A percentile compares a stretch with the other conserved stretches of the same genome.
These are phyloP conservation scores for Chenopodium formosanum DNA, from an alignment of 148 eudicot species.

Conservation along the genomic window DNA sequence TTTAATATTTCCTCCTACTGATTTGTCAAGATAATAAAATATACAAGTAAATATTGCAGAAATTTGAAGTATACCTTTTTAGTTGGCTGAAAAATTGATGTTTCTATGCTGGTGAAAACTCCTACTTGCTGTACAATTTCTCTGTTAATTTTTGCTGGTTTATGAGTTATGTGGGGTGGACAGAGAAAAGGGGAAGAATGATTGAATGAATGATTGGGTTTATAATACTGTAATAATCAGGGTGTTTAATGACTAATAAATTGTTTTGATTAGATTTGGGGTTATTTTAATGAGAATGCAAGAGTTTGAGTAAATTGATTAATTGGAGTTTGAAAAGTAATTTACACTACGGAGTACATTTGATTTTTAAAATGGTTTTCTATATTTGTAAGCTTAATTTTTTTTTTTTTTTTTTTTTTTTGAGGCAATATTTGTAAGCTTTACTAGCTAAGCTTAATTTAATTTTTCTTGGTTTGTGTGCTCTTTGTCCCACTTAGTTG, in stretches of 20 bases:
- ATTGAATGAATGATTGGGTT: slow-evolving; percentile 6
- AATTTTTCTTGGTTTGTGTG: background rate
- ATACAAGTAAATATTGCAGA: background rate
- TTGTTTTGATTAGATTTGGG: background rate
- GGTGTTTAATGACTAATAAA: background rate
- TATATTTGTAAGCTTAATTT: background rate
- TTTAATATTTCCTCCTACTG: no score
- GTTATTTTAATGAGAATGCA: background rate
- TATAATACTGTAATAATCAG: background rate
- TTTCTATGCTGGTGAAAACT: background rate
- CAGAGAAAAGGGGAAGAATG: slow-evolving; percentile 8
- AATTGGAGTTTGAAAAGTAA: background rate
- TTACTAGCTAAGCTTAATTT: background rate
- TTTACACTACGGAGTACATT: background rate
- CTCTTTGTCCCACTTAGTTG: background rate
- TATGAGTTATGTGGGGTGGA: background rate
- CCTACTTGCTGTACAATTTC: background rate
- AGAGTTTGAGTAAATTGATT: background rate
- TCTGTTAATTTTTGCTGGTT: background rate
- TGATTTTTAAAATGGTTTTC: background rate
- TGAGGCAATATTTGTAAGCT: no score
- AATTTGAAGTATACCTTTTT: background rate
- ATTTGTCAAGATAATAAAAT: no score
- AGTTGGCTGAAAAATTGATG: background rate
- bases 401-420: no score